A percentile compares a stretch with the other conserved stretches of the same genome.
phyloP scores from a whole-genome alignment of 2,329 filamentous ascomycete species.

The Geosmithia morbida region DNA sequence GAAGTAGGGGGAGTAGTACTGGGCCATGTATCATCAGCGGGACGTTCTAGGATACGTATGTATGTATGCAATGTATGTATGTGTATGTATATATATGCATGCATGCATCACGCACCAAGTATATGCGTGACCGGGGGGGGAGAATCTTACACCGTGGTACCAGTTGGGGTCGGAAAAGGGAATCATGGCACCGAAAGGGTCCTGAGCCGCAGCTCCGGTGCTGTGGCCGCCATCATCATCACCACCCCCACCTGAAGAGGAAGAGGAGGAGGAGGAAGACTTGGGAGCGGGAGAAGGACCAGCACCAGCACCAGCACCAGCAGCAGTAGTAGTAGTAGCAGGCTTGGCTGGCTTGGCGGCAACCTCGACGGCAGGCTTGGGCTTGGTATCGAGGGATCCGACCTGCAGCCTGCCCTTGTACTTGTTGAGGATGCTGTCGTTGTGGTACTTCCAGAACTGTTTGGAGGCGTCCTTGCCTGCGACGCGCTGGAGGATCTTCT shows the following conservation, averaged over 20 bases:
- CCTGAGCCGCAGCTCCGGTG: conserved; percentile 52
- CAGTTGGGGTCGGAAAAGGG: conserved; percentile 87
- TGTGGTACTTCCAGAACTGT: conserved; percentile 66
- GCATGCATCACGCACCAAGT: too few relatives aligned
- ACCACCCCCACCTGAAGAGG: neutral
- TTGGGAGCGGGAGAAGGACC: conserved; percentile 13
- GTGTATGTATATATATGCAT: too few relatives aligned
- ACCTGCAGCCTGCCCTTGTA: conserved; percentile 64
- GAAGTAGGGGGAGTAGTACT: conserved; percentile 96
- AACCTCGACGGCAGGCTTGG: conserved; percentile 44
- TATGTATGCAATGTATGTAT: too few relatives aligned
- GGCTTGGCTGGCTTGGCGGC: conserved; percentile 20
- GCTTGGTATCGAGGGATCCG: conserved; percentile 81
- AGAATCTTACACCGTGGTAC: conserved; percentile 70
- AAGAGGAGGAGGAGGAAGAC: too few relatives aligned
- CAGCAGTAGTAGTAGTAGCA: conserved; percentile 14
- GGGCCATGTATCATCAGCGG: neutral
- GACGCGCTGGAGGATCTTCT: conserved; percentile 50
- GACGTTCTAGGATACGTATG: too few relatives aligned
- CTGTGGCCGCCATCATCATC: conserved; percentile 8
- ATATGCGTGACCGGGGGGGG: neutral
- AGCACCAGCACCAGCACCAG: conserved; percentile 21
- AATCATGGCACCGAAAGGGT: conserved; percentile 73
- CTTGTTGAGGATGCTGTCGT: conserved; percentile 78
- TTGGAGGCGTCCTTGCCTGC: conserved; percentile 53